These are phyloP conservation scores for Lasiodiplodia theobromae DNA, from an alignment of 2,329 filamentous ascomycete genomes.

Conservation along the genomic window DNA sequence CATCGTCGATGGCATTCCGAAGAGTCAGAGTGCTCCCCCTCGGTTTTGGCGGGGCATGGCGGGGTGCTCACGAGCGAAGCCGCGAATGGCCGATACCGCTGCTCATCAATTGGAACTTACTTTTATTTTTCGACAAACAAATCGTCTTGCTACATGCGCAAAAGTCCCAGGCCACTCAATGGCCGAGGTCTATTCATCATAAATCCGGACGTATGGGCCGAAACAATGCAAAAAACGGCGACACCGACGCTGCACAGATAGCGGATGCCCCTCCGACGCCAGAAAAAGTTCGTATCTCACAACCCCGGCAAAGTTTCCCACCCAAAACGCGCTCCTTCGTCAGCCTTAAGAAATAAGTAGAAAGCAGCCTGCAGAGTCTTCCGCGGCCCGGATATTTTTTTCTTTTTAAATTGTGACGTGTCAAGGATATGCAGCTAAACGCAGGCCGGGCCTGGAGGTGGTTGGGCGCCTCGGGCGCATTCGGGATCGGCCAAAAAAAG, in stretches of 20 bases:
- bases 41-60: slow-evolving; percentile 17
- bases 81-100: slow-evolving; percentile 13
- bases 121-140: slow-evolving; percentile 7
- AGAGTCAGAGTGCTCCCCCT: neutral
- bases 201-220: slow-evolving; percentile 10
- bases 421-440: slow-evolving; percentile 26
- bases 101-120: neutral
- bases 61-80: slow-evolving; percentile 9
- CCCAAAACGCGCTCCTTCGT: slow-evolving; percentile 16
- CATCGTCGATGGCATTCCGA: slow-evolving; percentile 15
- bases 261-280: slow-evolving; percentile 20
- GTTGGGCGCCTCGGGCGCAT: slow-evolving; percentile 25
- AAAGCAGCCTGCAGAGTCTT: slow-evolving; percentile 14
- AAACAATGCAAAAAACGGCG: slow-evolving; percentile 12
- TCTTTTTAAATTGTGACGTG: slow-evolving; percentile 24
- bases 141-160: slow-evolving; percentile 6
- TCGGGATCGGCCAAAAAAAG: slow-evolving; percentile 28
- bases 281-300: slow-evolving; percentile 21
- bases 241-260: slow-evolving; percentile 9
- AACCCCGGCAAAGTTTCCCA: slow-evolving; percentile 28
- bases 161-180: neutral
- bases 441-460: slow-evolving; percentile 26
- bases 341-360: slow-evolving; percentile 26
- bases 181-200: slow-evolving; percentile 1
- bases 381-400: slow-evolving; percentile 20